phyloP scores from a whole-genome alignment of 768 basidiomycete genomes.

The Suillus hirtellus region DNA sequence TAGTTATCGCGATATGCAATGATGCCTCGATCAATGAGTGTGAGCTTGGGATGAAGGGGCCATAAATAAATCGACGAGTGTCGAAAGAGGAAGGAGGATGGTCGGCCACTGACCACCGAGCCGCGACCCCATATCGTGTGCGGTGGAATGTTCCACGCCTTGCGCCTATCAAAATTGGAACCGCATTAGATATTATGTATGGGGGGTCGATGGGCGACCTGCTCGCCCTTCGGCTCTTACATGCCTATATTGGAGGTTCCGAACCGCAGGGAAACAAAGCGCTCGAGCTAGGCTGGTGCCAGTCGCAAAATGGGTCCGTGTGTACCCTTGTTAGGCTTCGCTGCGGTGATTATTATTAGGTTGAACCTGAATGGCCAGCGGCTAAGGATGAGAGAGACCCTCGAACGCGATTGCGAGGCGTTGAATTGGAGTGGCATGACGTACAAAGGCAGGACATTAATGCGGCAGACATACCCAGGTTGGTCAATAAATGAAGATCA shows the following conservation, averaged over 20 bases:
- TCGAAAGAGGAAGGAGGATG: constrained; percentile 5
- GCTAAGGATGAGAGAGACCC: constrained; percentile 1
- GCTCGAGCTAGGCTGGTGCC: not conserved
- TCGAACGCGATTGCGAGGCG: constrained; percentile 11
- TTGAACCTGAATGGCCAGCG: not conserved
- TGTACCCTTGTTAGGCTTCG: constrained; percentile 10
- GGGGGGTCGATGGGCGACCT: not conserved
- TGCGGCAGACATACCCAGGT: constrained; percentile 43
- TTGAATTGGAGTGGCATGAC: not conserved
- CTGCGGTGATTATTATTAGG: constrained; percentile 14
- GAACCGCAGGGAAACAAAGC: constrained; percentile 8
- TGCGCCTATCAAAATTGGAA: constrained; percentile 8
- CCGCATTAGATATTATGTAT: constrained; percentile 5
- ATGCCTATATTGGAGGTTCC: constrained; percentile 11
- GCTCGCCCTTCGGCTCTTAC: constrained; percentile 17
- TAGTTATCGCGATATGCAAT: not conserved
- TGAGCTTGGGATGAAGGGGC: not conserved
- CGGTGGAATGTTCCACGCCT: constrained; percentile 28
- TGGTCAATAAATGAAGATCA: constrained; percentile 24
- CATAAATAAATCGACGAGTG: constrained; percentile 3
- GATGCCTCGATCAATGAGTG: not conserved
- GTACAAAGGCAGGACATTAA: constrained; percentile 11
- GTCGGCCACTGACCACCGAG: constrained; percentile 6
- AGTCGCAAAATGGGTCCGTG: constrained; percentile 13
- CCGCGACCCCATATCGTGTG: constrained; percentile 17